Conservation (phyloP, 257 asterid species). For the Solanum acaule region DNA sequence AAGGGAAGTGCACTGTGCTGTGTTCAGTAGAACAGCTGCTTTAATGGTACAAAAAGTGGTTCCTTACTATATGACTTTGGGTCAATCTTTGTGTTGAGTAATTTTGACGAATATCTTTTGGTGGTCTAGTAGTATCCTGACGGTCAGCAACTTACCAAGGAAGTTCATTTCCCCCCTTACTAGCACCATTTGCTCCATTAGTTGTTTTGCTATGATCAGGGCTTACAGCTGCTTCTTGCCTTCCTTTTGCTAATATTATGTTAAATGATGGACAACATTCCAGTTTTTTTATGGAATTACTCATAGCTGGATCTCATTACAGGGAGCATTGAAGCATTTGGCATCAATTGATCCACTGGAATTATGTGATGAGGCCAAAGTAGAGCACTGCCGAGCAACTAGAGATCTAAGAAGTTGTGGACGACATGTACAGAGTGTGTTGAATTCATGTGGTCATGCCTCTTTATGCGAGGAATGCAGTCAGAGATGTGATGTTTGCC, state of each 20-base stretch:
- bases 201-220: not conserved
- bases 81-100: not conserved
- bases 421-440: conserved; percentile 61
- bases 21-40: not conserved
- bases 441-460: conserved; percentile 76
- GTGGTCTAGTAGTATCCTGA: not conserved
- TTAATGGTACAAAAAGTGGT: not conserved
- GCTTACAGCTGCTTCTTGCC: not conserved
- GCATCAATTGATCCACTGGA: conserved; percentile 82
- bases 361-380: conserved; percentile 86
- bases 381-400: conserved; percentile 86
- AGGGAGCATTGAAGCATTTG: conserved; percentile 67
- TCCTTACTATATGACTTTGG: not conserved
- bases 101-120: not conserved
- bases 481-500: conserved; percentile 87
- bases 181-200: not conserved
- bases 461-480: conserved; percentile 93
- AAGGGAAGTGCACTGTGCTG: not conserved
- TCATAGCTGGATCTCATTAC: conserved; percentile 11
- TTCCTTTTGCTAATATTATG: not conserved
- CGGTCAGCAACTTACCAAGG: not conserved
- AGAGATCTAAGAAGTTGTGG: conserved; percentile 96
- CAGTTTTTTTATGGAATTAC: not conserved
- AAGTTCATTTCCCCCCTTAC: not conserved
- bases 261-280: not conserved